These are phyloP conservation scores for Chlamydomonas asymmetrica DNA, from an alignment of 139 green algal species.

Conservation along the genomic window DNA sequence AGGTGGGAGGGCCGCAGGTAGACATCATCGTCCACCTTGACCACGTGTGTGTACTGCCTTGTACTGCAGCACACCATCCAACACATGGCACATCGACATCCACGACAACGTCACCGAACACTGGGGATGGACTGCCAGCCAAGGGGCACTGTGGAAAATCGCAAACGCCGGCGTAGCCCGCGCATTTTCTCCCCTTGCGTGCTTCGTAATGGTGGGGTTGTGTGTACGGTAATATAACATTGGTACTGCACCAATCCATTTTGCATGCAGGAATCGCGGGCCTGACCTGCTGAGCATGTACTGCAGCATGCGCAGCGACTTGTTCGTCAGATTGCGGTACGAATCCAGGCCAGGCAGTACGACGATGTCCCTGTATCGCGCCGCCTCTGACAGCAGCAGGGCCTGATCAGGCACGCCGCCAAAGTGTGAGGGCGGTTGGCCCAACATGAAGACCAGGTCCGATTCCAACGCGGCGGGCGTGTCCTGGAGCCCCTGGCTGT, in stretches of 20 bases:
- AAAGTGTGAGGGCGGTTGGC: slow-evolving; percentile 3
- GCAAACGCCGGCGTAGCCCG: too few species aligned
- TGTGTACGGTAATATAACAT: too few species aligned
- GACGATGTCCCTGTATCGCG: not conserved
- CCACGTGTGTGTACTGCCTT: slow-evolving; percentile 56
- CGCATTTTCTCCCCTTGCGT: too few species aligned
- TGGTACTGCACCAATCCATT: not conserved
- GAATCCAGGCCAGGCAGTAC: slow-evolving; percentile 11
- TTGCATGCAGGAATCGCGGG: not conserved
- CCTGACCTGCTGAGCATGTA: slow-evolving; percentile 42
- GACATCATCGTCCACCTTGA: slow-evolving; percentile 72
- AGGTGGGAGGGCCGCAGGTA: slow-evolving; percentile 44
- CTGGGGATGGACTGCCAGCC: too few species aligned
- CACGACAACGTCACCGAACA: too few species aligned
- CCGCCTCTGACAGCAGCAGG: not conserved
- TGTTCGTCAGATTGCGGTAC: slow-evolving; percentile 60
- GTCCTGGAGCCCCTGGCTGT: not conserved
- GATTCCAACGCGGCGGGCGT: not conserved
- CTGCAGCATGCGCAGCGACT: slow-evolving; percentile 56
- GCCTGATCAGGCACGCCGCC: not conserved
- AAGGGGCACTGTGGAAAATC: too few species aligned
- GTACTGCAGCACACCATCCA: too few species aligned
- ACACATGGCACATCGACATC: too few species aligned
- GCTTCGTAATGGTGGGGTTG: too few species aligned
- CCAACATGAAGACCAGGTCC: slow-evolving; percentile 24